A percentile compares a stretch with the other conserved stretches of the same genome.
Evolutionary conservation across 495 filamentous ascomycete species (phyloP).

Genomic region (Glutinoglossum americanum): DNA sequence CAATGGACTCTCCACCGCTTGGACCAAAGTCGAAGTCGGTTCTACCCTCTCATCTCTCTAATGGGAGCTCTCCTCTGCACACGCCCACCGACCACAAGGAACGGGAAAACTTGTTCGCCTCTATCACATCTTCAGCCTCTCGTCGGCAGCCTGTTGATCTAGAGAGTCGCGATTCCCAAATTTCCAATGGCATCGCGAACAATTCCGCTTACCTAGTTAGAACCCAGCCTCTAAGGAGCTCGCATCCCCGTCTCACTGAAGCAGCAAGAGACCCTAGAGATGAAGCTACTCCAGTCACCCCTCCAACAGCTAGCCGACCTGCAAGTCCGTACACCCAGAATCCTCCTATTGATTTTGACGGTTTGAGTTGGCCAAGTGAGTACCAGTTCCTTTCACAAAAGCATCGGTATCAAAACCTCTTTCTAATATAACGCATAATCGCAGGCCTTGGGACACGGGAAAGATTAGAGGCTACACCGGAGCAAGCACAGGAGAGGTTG

Average conservation of each 20-base stretch:
- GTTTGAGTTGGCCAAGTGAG: constrained; percentile 48
- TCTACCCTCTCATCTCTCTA: neutral
- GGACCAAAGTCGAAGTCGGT: neutral
- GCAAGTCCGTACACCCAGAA: constrained; percentile 38
- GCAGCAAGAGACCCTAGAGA: constrained; percentile 56
- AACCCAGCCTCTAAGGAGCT: constrained; percentile 16
- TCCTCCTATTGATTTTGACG: constrained; percentile 55
- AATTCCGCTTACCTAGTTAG: constrained; percentile 19
- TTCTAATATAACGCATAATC: constrained; percentile 1
- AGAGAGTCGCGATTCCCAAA: neutral
- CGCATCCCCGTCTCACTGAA: constrained; percentile 22
- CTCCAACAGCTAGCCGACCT: constrained; percentile 29
- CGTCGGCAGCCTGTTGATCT: constrained; percentile 1
- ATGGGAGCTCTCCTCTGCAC: constrained; percentile 1
- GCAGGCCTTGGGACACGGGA: constrained; percentile 58
- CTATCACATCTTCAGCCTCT: neutral
- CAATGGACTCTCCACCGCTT: constrained; percentile 4
- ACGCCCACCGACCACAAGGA: constrained; percentile 1
- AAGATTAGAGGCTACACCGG: constrained; percentile 54
- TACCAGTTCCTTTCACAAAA: constrained; percentile 5
- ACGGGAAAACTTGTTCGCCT: constrained; percentile 1
- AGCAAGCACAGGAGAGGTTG: constrained; percentile 47
- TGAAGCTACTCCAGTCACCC: constrained; percentile 28
- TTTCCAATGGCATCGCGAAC: neutral
- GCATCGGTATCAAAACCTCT: neutral